A percentile compares a stretch with the other conserved stretches of the same genome.
phyloP scores from a whole-genome alignment of 2,329 filamentous ascomycete species.

The Alternaria ethzedia region DNA sequence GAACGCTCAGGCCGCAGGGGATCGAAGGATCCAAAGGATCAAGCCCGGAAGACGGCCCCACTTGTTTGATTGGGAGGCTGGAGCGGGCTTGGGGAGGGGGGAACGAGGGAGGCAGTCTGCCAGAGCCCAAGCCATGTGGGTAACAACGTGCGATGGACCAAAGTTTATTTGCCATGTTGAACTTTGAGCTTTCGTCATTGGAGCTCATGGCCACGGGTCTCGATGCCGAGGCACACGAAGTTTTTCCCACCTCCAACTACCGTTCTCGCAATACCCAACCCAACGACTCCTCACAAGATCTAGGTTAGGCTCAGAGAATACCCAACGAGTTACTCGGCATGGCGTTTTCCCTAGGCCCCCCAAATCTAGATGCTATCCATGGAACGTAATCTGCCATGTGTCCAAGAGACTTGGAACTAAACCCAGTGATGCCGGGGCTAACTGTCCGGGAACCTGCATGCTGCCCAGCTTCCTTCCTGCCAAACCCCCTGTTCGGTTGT shows the following conservation, averaged over 20 bases:
- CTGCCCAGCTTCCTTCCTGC: not conserved
- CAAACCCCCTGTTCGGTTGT: not conserved
- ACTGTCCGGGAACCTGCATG: slow-evolving; percentile 1
- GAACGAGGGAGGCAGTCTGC: not conserved
- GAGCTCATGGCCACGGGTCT: not conserved
- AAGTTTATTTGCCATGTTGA: slow-evolving; percentile 1
- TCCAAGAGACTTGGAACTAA: slow-evolving; percentile 1
- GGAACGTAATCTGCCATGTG: not conserved
- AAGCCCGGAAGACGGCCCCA: not conserved
- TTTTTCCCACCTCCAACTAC: not conserved
- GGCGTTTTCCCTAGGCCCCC: not conserved
- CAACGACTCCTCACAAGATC: not conserved
- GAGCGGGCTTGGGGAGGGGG: slow-evolving; percentile 2
- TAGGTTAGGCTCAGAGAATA: not conserved
- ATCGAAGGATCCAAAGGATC: not conserved
- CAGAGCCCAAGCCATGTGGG: slow-evolving; percentile 1
- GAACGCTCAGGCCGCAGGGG: slow-evolving; percentile 2
- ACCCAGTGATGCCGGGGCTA: not conserved
- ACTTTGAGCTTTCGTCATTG: not conserved
- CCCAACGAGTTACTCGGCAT: not conserved
- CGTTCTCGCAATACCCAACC: not conserved
- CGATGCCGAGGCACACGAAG: not conserved
- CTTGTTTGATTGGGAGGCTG: slow-evolving; percentile 13
- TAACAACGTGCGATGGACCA: not conserved
- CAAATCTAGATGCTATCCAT: not conserved